These are phyloP conservation scores for Pholiota molesta DNA, from an alignment of 768 basidiomycete genomes.

Conservation along the genomic window DNA sequence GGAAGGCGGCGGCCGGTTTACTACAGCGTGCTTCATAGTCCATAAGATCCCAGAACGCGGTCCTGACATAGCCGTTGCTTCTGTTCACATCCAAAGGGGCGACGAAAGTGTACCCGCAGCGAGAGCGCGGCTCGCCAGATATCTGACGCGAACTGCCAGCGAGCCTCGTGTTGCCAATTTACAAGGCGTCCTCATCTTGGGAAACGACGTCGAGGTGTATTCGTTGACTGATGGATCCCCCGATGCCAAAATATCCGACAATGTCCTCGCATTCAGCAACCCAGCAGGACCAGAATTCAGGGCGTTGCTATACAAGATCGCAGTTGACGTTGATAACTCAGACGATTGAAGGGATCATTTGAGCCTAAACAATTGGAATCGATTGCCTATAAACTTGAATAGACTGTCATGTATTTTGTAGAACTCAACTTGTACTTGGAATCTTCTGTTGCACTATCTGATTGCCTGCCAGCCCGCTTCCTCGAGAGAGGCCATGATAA, in stretches of 20 bases:
- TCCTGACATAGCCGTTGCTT: too few relatives aligned
- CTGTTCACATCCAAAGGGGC: not conserved
- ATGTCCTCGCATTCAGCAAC: not conserved
- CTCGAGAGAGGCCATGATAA: too few relatives aligned
- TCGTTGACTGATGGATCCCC: not conserved
- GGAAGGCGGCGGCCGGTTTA: not conserved
- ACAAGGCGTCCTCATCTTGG: not conserved
- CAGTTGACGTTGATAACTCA: not conserved
- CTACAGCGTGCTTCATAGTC: not conserved
- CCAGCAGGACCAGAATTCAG: not conserved
- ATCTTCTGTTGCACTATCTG: too few relatives aligned
- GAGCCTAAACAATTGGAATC: not conserved
- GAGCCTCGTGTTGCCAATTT: not conserved
- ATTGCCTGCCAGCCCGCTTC: too few relatives aligned
- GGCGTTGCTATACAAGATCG: not conserved
- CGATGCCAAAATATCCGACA: not conserved
- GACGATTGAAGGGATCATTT: not conserved
- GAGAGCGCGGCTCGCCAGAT: not conserved
- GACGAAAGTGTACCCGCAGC: not conserved
- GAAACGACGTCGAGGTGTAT: not conserved
- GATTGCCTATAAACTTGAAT: not conserved
- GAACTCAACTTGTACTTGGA: too few relatives aligned
- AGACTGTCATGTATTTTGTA: too few relatives aligned
- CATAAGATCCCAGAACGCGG: not conserved
- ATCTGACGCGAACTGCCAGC: not conserved